These are phyloP conservation scores for Lasiosphaeriaceae sp. DNA, from an alignment of 495 filamentous ascomycete species.

Conservation along the genomic window DNA sequence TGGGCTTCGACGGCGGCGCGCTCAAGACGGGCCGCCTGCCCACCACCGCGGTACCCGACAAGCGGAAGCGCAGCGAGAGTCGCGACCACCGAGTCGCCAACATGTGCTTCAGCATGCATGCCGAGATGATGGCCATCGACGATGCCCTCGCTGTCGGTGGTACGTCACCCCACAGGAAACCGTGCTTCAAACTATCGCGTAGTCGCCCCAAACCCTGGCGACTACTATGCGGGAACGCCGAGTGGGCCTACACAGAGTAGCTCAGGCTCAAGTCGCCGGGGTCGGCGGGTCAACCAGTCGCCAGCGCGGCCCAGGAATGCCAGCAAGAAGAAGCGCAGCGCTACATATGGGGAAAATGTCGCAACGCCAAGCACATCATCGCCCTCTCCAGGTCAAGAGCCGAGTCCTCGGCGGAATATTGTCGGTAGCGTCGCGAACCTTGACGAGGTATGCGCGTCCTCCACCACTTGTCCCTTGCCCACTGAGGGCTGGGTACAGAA, in stretches of 20 bases:
- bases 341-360: too few species aligned
- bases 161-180: constrained; percentile 42
- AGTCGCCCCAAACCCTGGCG: constrained; percentile 37
- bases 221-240: constrained; percentile 31
- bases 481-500: too few species aligned
- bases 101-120: constrained; percentile 47
- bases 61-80: too few species aligned
- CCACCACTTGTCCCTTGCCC: too few species aligned
- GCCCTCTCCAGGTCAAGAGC: too few species aligned
- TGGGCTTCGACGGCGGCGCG: constrained; percentile 45
- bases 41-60: too few species aligned
- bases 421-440: too few species aligned
- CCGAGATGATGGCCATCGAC: constrained; percentile 55
- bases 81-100: constrained; percentile 26
- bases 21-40: constrained; percentile 46
- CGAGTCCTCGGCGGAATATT: too few species aligned
- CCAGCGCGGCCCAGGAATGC: too few species aligned
- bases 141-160: constrained; percentile 44
- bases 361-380: too few species aligned
- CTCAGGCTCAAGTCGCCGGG: constrained; percentile 32
- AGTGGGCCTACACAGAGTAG: constrained; percentile 42
- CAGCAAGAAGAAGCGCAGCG: too few species aligned
- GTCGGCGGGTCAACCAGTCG: constrained; percentile 12
- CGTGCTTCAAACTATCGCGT: constrained; percentile 47
- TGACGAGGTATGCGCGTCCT: too few species aligned